phyloP scores from a whole-genome alignment of 1,284 basidiomycete genomes.

The Trichosporon coremiiforme region DNA sequence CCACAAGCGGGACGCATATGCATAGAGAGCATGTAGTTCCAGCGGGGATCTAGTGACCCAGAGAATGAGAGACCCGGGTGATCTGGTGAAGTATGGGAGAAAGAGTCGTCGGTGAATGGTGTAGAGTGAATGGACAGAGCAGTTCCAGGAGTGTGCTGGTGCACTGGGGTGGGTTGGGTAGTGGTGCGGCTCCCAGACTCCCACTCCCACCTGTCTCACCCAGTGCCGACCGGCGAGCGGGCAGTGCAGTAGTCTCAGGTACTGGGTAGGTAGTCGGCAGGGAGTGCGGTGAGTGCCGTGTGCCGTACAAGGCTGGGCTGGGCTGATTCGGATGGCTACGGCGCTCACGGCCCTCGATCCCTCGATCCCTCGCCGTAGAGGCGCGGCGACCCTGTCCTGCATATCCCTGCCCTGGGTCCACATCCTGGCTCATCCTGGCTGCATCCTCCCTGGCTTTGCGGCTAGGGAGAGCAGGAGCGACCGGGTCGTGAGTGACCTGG shows the following conservation, averaged over 20 bases:
- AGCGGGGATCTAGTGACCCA: background rate
- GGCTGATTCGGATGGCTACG: too few relatives aligned
- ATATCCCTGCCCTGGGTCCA: background rate
- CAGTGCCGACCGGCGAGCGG: background rate
- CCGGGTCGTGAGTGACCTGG: background rate
- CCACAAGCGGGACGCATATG: background rate
- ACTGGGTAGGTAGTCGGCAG: too few relatives aligned
- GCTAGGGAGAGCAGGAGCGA: too few relatives aligned
- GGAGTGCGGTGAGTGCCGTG: background rate
- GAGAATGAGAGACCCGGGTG: background rate
- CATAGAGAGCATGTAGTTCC: constrained; percentile 8
- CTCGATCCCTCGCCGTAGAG: background rate
- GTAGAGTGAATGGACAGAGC: background rate
- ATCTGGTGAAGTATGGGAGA: background rate
- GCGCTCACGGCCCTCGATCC: too few relatives aligned
- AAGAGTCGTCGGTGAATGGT: background rate
- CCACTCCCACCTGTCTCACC: constrained; percentile 3
- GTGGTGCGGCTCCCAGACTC: constrained; percentile 1
- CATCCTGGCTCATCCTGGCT: background rate
- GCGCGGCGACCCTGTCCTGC: background rate
- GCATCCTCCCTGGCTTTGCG: too few relatives aligned
- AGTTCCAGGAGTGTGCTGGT: background rate
- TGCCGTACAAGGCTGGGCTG: background rate
- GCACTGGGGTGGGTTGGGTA: background rate
- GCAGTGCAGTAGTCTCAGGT: too few relatives aligned